Percentiles rank a stretch among this genome's conserved stretches.
Conservation (phyloP, 1,284 basidiomycete species). For the Trichosporon sp. region DNA sequence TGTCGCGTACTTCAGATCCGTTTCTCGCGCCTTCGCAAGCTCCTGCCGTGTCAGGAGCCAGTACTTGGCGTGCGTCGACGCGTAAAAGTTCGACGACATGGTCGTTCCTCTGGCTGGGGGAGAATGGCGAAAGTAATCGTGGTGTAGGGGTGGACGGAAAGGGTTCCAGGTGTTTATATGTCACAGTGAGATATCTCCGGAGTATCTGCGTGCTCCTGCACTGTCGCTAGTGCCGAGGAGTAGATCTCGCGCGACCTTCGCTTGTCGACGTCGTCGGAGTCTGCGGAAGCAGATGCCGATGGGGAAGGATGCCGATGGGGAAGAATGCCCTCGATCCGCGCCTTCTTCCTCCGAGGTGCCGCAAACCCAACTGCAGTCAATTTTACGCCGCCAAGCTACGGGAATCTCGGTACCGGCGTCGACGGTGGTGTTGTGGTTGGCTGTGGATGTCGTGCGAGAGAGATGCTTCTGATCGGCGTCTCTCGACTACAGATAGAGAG, state of each 20-base stretch:
- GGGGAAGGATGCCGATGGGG: neutral
- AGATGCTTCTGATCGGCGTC: neutral
- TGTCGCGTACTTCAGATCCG: constrained; percentile 76
- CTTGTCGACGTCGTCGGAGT: neutral
- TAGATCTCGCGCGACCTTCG: neutral
- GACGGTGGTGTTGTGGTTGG: neutral
- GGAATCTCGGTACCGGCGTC: neutral
- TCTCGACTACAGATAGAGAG: neutral
- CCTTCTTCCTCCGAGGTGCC: neutral
- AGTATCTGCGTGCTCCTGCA: neutral
- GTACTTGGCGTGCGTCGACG: constrained; percentile 57
- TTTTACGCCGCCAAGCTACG: neutral
- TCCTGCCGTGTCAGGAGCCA: constrained; percentile 84
- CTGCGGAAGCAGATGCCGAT: neutral
- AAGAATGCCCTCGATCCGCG: neutral
- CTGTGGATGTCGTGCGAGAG: neutral
- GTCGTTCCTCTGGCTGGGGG: neutral
- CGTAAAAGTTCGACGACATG: constrained; percentile 55
- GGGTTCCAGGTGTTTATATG: neutral
- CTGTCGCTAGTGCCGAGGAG: neutral
- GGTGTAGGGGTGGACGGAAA: too few relatives aligned
- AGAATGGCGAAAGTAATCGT: too few relatives aligned
- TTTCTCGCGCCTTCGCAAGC: constrained; percentile 68
- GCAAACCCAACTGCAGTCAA: neutral
- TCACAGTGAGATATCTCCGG: neutral